These are phyloP conservation scores for Teratosphaeria viscida DNA, from an alignment of 2,329 filamentous ascomycete genomes.

Conservation along the genomic window DNA sequence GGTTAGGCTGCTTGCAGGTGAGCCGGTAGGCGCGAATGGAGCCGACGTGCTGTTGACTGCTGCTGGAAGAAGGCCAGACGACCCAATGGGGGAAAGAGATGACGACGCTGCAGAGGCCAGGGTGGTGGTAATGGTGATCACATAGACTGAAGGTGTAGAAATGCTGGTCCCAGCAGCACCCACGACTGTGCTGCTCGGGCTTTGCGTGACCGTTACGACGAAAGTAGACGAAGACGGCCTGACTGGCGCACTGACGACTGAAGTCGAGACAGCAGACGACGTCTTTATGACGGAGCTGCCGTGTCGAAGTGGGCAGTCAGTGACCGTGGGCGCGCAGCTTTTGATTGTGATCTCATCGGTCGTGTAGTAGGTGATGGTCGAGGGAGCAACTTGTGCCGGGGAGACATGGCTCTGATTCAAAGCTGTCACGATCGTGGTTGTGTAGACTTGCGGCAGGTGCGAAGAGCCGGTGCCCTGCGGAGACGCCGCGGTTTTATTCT, in stretches of 20 bases:
- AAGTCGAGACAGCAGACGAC: background rate
- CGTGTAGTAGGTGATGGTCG: constrained; percentile 27
- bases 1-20: background rate
- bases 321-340: constrained; percentile 26
- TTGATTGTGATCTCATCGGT: constrained; percentile 34
- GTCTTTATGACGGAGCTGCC: background rate
- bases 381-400: constrained; percentile 1
- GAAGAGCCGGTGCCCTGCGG: background rate
- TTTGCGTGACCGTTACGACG: background rate
- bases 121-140: background rate
- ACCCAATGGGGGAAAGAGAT: background rate
- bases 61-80: background rate
- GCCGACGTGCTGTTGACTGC: background rate
- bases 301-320: constrained; percentile 20
- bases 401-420: background rate
- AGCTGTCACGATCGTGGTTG: constrained; percentile 5
- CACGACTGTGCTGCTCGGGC: constrained; percentile 5
- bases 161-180: constrained; percentile 1
- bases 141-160: background rate
- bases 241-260: background rate
- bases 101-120: background rate
- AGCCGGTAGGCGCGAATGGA: background rate
- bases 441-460: constrained; percentile 4
- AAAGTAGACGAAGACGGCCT: background rate
- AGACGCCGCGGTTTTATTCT: background rate